Base-by-base conservation (phyloP, 495 filamentous ascomycete genomes). In the Cudoniella acicularis region DNA sequence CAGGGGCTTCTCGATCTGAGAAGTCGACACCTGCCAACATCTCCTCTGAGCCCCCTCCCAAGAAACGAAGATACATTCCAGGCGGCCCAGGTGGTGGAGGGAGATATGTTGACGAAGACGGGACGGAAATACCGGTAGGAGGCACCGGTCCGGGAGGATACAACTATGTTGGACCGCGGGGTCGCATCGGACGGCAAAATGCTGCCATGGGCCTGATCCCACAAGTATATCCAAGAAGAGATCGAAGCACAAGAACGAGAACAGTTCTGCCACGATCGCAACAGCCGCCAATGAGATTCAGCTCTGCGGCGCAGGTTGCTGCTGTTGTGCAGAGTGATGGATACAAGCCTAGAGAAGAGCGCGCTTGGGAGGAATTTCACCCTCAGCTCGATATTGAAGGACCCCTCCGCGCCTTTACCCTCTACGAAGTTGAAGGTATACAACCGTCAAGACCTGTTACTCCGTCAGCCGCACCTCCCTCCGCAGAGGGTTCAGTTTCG, bases 321-420 rank as follows among this genome's bases (percentile, higher is more conserved):
- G 91, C 91, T 22, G 82, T 91, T 22, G 90, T 90, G 49, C 89
- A 93, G 62, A 91, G 87, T 60, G 93, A 97, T 74, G 91, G 91
- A 16, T 97, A 96, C 73, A 98, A 99, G 69, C 94, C 94, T 2
- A 80, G 94, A 57, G 94, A 99, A 71, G 94, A 99, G 72, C 86
- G 92, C 55, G 89, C 90, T 13, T 99, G 92, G 89, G 90, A 95
- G 66, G 95, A 98, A 72, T 98, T 96, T 54, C 94, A 99, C 70
- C 92, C 88, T 11, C 88, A 96, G 64, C 80, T 99, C 30, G 92
- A 98, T 70, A 88, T 96, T 58, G 90, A 94, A 49, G 79, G 79
- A 24, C 81, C 77, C 17, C 85, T 98, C 50, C 83, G 84, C 41
- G 77, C 96, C 1, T 94, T 93, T 69, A 82, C 79, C 40, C 83